Conservation (phyloP, 2,329 filamentous ascomycete species). For the Hymenotorrendiella dingleyae region DNA sequence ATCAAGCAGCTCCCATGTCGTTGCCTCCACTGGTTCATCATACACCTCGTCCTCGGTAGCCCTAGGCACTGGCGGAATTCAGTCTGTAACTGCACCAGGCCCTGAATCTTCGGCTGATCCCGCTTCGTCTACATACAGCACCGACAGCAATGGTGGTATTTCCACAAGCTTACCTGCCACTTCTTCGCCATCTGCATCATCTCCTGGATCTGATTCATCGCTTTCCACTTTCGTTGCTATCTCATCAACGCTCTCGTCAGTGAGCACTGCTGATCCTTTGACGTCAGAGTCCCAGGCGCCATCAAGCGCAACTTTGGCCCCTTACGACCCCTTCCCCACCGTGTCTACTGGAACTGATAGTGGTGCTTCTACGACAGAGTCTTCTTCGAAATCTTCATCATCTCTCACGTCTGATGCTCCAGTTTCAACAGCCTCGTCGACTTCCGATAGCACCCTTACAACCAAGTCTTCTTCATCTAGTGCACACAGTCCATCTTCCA, state of each 20-base stretch:
- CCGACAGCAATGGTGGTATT: not conserved
- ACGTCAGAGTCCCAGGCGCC: not conserved
- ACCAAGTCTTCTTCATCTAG: not conserved
- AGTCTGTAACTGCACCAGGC: not conserved
- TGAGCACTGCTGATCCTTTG: not conserved
- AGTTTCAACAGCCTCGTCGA: too few relatives aligned
- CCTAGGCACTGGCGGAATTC: not conserved
- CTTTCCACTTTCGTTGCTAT: not conserved
- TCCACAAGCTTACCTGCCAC: not conserved
- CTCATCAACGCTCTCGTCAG: not conserved
- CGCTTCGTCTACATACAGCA: not conserved
- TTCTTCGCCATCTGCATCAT: not conserved
- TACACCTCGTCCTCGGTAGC: not conserved
- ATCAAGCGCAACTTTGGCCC: not conserved
- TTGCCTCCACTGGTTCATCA: not conserved
- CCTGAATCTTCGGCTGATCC: slow-evolving; percentile 2
- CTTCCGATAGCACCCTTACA: too few relatives aligned
- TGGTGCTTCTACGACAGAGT: not conserved
- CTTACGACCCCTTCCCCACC: not conserved
- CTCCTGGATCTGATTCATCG: not conserved
- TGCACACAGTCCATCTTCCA: not conserved
- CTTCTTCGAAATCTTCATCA: not conserved
- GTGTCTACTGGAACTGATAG: not conserved
- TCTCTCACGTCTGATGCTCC: not conserved
- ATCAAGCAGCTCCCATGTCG: not conserved